A percentile compares a stretch with the other conserved stretches of the same genome.
These are phyloP conservation scores for Epichloe gansuensis DNA, from an alignment of 2,329 filamentous ascomycete species.

Conservation along the genomic window DNA sequence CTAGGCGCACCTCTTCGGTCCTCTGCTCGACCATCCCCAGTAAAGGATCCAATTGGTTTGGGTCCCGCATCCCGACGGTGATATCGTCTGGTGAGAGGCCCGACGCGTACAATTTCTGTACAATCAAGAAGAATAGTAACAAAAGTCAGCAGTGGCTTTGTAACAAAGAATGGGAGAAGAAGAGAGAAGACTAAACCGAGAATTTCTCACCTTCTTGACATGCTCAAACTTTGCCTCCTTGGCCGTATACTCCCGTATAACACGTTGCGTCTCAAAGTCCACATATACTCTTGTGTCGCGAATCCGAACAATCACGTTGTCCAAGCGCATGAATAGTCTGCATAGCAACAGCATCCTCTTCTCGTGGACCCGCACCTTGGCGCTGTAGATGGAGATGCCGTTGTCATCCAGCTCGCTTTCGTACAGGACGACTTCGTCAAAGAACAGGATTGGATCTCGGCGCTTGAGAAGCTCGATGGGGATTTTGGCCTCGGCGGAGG, in stretches of 20 bases:
- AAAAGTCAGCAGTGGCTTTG: background rate
- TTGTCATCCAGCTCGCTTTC: slow-evolving; percentile 98
- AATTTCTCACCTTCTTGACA: slow-evolving; percentile 52
- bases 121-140: background rate
- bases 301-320: slow-evolving; percentile 77
- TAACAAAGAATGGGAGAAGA: slow-evolving; percentile 4
- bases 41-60: slow-evolving; percentile 59
- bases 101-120: slow-evolving; percentile 34
- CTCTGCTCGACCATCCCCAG: slow-evolving; percentile 58
- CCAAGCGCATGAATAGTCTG: slow-evolving; percentile 84
- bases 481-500: slow-evolving; percentile 38
- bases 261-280: slow-evolving; percentile 66
- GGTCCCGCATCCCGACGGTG: slow-evolving; percentile 63
- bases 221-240: slow-evolving; percentile 70
- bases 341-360: slow-evolving; percentile 71
- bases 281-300: slow-evolving; percentile 86
- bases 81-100: slow-evolving; percentile 55
- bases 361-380: slow-evolving; percentile 89
- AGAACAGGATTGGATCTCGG: slow-evolving; percentile 89
- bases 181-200: background rate
- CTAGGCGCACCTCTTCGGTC: slow-evolving; percentile 36
- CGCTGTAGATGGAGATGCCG: slow-evolving; percentile 78
- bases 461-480: slow-evolving; percentile 77
- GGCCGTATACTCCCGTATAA: slow-evolving; percentile 83
- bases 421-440: slow-evolving; percentile 90